Percentiles rank a stretch among this genome's conserved stretches.
phyloP scores from a whole-genome alignment of 1,284 basidiomycete genomes.

The Porodaedalea pini region DNA sequence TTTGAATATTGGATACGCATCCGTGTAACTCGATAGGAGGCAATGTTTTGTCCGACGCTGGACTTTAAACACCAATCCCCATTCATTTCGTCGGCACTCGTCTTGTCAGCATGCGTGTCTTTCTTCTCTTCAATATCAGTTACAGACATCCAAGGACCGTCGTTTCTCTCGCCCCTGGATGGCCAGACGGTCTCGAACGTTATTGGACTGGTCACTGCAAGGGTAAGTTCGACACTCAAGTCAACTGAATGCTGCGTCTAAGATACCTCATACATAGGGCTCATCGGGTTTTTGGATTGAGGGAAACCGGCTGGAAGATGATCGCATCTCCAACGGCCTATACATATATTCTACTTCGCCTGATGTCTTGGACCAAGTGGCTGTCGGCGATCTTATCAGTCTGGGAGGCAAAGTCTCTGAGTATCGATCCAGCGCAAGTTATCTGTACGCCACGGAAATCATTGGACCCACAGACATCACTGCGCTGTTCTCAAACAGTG shows the following conservation, averaged over 20 bases:
- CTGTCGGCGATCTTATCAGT: slow-evolving; percentile 48
- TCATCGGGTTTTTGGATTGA: slow-evolving; percentile 52
- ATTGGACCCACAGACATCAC: slow-evolving; percentile 40
- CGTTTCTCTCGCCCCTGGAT: slow-evolving; percentile 47
- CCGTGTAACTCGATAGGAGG: no score
- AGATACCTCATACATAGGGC: slow-evolving; percentile 32
- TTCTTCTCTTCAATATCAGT: slow-evolving; percentile 31
- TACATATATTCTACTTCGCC: slow-evolving; percentile 45
- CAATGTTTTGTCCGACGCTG: slow-evolving; percentile 4
- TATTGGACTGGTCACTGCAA: slow-evolving; percentile 53
- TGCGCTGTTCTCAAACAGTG: slow-evolving; percentile 45
- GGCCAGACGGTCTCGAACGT: slow-evolving; percentile 48
- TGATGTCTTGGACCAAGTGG: slow-evolving; percentile 29
- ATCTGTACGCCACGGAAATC: slow-evolving; percentile 53
- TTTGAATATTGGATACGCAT: no score
- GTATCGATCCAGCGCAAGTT: slow-evolving; percentile 45
- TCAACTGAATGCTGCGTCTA: neutral
- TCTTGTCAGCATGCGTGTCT: slow-evolving; percentile 5
- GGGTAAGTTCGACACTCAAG: slow-evolving; percentile 35
- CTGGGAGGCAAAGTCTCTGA: slow-evolving; percentile 47
- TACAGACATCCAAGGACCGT: slow-evolving; percentile 50
- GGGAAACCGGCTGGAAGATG: slow-evolving; percentile 43
- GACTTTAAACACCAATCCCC: slow-evolving; percentile 1
- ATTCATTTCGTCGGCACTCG: slow-evolving; percentile 2
- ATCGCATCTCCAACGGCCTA: slow-evolving; percentile 50